These are phyloP conservation scores for Cystofilobasidium capitatum DNA, from an alignment of 768 basidiomycete genomes.

Conservation along the genomic window DNA sequence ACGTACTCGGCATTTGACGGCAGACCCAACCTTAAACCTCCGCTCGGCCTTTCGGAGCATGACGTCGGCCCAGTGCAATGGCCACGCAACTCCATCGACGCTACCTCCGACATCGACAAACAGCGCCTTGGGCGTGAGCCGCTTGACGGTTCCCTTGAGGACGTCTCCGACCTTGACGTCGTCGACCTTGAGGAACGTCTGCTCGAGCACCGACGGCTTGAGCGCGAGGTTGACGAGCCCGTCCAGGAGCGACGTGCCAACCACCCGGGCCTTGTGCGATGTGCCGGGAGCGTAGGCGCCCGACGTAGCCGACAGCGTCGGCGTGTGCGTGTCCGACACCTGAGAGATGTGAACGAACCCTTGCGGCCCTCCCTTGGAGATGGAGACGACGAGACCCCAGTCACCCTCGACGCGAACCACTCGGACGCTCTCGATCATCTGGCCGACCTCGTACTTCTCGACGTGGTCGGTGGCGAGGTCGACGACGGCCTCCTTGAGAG, in stretches of 20 bases:
- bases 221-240: constrained; percentile 80
- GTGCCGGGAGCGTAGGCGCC: constrained; percentile 74
- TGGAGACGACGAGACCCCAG: constrained; percentile 64
- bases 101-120: constrained; percentile 79
- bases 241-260: constrained; percentile 74
- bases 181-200: constrained; percentile 70
- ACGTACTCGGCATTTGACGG: constrained; percentile 75
- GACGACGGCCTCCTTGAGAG: constrained; percentile 52
- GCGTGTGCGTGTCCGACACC: constrained; percentile 79
- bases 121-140: constrained; percentile 64
- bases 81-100: constrained; percentile 88
- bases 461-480: constrained; percentile 43
- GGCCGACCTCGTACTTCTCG: constrained; percentile 61
- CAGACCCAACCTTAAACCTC: constrained; percentile 71
- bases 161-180: constrained; percentile 78
- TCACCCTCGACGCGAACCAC: constrained; percentile 67
- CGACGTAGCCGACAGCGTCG: constrained; percentile 57
- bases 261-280: constrained; percentile 73
- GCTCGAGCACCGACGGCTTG: constrained; percentile 68
- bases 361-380: constrained; percentile 47
- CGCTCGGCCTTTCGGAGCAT: constrained; percentile 83
- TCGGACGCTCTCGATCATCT: constrained; percentile 59
- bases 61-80: constrained; percentile 90
- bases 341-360: constrained; percentile 67
- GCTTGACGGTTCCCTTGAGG: constrained; percentile 72